Evolutionary conservation across 1,139 yeast species (phyloP).

Genomic region (Candida gigantensis): DNA sequence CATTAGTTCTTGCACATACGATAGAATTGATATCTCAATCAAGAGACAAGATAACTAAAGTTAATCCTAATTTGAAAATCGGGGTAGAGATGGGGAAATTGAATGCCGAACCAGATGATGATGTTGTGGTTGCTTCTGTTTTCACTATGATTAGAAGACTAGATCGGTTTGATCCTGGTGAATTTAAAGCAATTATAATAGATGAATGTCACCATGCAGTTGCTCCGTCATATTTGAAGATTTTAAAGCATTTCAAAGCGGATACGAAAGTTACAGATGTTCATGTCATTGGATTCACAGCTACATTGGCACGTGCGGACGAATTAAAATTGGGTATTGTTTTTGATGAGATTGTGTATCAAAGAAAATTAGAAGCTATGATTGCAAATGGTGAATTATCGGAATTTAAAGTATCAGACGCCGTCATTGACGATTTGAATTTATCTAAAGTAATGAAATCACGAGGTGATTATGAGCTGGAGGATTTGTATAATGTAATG

Average conservation of each 20-base stretch:
- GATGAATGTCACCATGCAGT: constrained; percentile 97
- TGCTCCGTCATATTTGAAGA: constrained; percentile 62
- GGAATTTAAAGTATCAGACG: constrained; percentile 66
- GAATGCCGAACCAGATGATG: constrained; percentile 45
- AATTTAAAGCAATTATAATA: constrained; percentile 71
- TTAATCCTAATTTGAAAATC: constrained; percentile 55
- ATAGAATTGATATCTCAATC: constrained; percentile 81
- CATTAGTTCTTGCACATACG: constrained; percentile 77
- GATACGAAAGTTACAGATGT: constrained; percentile 39
- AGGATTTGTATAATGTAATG: constrained; percentile 54
- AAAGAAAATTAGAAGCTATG: constrained; percentile 67
- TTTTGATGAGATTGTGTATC: constrained; percentile 76
- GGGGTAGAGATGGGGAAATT: constrained; percentile 72
- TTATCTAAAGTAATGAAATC: constrained; percentile 30
- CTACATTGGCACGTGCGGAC: constrained; percentile 74
- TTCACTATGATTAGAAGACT: constrained; percentile 49
- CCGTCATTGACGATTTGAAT: constrained; percentile 46
- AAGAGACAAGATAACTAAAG: constrained; percentile 43
- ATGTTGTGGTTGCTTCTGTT: constrained; percentile 77
- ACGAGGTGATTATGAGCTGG: constrained; percentile 56
- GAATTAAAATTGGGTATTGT: constrained; percentile 56
- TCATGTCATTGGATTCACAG: constrained; percentile 81
- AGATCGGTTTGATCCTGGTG: constrained; percentile 60
- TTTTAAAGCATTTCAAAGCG: constrained; percentile 63
- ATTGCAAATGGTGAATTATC: constrained; percentile 68